These are phyloP conservation scores for Teunomyces funiuensis DNA, from an alignment of 805 yeast species.

Conservation along the genomic window DNA sequence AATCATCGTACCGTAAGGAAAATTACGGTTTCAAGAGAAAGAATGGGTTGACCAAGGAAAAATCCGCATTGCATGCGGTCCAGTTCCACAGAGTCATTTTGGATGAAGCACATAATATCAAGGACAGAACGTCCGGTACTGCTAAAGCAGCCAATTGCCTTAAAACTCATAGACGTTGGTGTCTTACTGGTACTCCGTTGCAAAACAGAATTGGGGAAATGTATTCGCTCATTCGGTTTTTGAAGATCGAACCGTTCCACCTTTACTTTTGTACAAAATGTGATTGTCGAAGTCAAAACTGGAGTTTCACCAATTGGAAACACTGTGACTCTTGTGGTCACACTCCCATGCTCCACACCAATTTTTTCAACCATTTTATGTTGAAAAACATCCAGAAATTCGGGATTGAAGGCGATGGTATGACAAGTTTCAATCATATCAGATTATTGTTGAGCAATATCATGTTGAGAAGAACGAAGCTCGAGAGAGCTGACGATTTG, in stretches of 20 bases:
- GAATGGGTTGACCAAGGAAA: conserved; percentile 67
- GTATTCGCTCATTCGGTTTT: conserved; percentile 85
- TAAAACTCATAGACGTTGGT: conserved; percentile 76
- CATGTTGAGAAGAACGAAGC: conserved; percentile 92
- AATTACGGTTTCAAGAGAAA: conserved; percentile 79
- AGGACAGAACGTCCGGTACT: conserved; percentile 90
- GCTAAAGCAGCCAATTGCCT: conserved; percentile 86
- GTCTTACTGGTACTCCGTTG: conserved; percentile 93
- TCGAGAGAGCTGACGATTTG: conserved; percentile 95
- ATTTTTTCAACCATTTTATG: conserved; percentile 94
- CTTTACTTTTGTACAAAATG: conserved; percentile 92
- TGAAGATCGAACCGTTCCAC: conserved; percentile 83
- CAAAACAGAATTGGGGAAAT: conserved; percentile 96
- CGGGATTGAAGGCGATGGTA: conserved; percentile 82
- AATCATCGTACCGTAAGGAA: conserved; percentile 82
- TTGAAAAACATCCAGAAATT: conserved; percentile 87
- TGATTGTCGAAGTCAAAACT: conserved; percentile 74
- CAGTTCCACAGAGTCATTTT: conserved; percentile 81
- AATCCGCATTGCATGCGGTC: conserved; percentile 69
- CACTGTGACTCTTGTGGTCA: conserved; percentile 88
- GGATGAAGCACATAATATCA: conserved; percentile 97
- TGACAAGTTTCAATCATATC: conserved; percentile 72
- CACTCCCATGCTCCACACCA: conserved; percentile 91
- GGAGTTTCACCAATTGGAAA: conserved; percentile 83
- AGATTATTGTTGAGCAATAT: conserved; percentile 72